A percentile compares a stretch with the other conserved stretches of the same genome.
These are phyloP conservation scores for Hypocreales sp. DNA, from an alignment of 2,329 filamentous ascomycete genomes.

Conservation along the genomic window DNA sequence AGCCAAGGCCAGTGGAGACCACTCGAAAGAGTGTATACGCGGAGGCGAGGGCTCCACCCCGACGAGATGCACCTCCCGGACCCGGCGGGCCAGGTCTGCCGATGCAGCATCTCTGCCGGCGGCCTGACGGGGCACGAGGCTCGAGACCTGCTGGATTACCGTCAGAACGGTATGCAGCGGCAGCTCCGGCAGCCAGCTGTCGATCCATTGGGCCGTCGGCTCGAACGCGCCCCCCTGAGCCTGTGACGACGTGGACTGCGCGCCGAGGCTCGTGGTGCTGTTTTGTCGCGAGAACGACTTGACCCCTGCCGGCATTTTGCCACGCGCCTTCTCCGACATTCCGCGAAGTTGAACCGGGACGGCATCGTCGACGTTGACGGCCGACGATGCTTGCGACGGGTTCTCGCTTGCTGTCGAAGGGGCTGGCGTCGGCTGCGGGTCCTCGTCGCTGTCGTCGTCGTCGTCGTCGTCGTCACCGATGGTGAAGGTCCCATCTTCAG, in stretches of 20 bases:
- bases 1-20: slow-evolving; percentile 76
- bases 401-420: slow-evolving; percentile 49
- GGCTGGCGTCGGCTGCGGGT: slow-evolving; percentile 38
- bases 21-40: slow-evolving; percentile 81
- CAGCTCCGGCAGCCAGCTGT: slow-evolving; percentile 83
- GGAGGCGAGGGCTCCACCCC: slow-evolving; percentile 62
- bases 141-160: slow-evolving; percentile 51
- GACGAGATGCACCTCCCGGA: slow-evolving; percentile 46
- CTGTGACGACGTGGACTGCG: slow-evolving; percentile 42
- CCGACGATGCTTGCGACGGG: slow-evolving; percentile 51
- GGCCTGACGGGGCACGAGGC: slow-evolving; percentile 37
- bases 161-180: slow-evolving; percentile 77
- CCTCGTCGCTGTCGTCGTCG: slow-evolving; percentile 46
- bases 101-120: slow-evolving; percentile 25
- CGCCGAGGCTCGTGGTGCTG: slow-evolving; percentile 66
- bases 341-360: slow-evolving; percentile 71
- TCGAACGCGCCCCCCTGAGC: slow-evolving; percentile 50
- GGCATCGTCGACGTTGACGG: slow-evolving; percentile 55
- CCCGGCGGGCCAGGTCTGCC: slow-evolving; percentile 33
- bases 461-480: slow-evolving; percentile 72
- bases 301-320: slow-evolving; percentile 80
- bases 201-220: slow-evolving; percentile 74
- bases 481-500: slow-evolving; percentile 65
- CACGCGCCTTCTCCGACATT: slow-evolving; percentile 94
- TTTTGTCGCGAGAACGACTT: slow-evolving; percentile 81